Evolutionary conservation across 1,284 basidiomycete genomes (phyloP).

Genomic region (Apiotrichum akiyoshidainum): DNA sequence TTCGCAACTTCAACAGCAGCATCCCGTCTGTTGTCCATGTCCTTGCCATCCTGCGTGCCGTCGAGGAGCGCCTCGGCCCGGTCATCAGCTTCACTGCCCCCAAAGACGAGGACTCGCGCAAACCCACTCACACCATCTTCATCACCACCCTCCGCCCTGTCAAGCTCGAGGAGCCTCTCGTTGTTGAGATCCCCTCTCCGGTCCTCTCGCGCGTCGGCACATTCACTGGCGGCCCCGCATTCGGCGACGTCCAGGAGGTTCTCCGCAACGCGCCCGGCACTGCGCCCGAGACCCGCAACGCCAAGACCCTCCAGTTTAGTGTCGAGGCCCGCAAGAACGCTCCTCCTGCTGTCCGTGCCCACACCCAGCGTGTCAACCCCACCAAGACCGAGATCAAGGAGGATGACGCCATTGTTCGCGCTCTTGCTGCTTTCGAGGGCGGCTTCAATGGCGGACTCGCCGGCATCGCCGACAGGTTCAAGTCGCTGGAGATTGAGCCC

Average conservation of each 20-base stretch:
- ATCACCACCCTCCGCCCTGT: conserved; percentile 29
- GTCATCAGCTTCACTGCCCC: conserved; percentile 25
- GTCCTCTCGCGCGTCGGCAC: neutral
- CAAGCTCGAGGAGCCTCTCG: conserved; percentile 23
- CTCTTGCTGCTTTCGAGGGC: conserved; percentile 25
- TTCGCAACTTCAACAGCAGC: conserved; percentile 20
- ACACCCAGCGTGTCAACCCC: neutral
- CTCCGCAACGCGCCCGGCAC: conserved; percentile 1
- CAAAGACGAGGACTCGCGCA: conserved; percentile 27
- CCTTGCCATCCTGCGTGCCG: conserved; percentile 30
- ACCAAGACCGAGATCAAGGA: conserved; percentile 16
- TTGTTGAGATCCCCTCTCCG: conserved; percentile 35
- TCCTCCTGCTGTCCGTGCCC: neutral
- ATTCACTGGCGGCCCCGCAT: conserved; percentile 3
- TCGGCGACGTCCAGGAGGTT: conserved; percentile 6
- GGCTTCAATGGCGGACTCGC: conserved; percentile 38
- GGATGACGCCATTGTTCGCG: conserved; percentile 27
- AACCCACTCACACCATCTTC: conserved; percentile 17
- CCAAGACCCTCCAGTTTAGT: conserved; percentile 16
- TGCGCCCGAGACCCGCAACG: neutral
- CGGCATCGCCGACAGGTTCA: conserved; percentile 30
- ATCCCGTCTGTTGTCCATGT: conserved; percentile 26
- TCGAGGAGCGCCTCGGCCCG: conserved; percentile 32
- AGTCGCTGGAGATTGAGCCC: conserved; percentile 5
- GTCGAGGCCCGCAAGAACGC: conserved; percentile 15